Conservation (phyloP, 139 green algal species). For the Closterium sp. region DNA sequence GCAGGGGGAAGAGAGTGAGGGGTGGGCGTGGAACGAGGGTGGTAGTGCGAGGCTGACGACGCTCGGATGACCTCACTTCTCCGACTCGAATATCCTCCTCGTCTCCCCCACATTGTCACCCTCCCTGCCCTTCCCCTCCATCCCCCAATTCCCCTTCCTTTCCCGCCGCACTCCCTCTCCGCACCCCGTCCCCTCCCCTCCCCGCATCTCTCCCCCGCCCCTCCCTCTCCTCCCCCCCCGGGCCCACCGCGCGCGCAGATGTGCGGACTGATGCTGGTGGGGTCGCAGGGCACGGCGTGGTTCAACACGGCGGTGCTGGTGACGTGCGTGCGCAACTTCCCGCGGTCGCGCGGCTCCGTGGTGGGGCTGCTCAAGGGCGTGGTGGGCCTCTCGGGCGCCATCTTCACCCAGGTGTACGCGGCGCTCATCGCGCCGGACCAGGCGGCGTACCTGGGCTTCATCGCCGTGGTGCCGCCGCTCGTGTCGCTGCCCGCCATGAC, state of each 20-base stretch:
- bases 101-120: background rate
- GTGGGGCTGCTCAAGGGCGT: slow-evolving; percentile 76
- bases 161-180: background rate
- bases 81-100: background rate
- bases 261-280: slow-evolving; percentile 23
- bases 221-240: background rate
- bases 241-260: background rate
- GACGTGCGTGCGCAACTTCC: slow-evolving; percentile 73
- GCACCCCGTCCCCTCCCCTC: background rate
- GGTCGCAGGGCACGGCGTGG: slow-evolving; percentile 17
- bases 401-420: slow-evolving; percentile 40
- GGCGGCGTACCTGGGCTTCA: background rate
- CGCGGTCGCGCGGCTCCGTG: slow-evolving; percentile 67
- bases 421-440: slow-evolving; percentile 25
- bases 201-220: background rate
- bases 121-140: background rate
- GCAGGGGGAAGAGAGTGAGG: no score
- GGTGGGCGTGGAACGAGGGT: background rate
- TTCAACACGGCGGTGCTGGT: slow-evolving; percentile 24
- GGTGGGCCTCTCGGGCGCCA: slow-evolving; percentile 51
- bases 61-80: background rate
- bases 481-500: slow-evolving; percentile 10
- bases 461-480: slow-evolving; percentile 15
- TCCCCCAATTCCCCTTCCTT: no score
- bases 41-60: background rate